These are phyloP conservation scores for Haplographium delicatum DNA, from an alignment of 495 filamentous ascomycete species.

Conservation along the genomic window DNA sequence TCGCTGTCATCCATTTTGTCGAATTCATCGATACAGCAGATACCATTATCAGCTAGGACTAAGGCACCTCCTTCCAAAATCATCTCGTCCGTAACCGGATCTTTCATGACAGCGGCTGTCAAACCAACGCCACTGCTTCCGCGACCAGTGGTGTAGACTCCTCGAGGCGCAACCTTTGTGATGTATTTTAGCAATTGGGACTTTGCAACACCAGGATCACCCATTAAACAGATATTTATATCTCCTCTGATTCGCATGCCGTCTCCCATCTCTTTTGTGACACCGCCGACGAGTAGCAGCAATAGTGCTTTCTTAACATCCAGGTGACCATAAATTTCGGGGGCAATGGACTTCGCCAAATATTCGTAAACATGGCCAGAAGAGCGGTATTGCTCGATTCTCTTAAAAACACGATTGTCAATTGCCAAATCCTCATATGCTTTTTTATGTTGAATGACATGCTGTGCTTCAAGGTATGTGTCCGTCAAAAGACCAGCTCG, in stretches of 20 bases:
- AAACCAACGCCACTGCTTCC: slow-evolving; percentile 95
- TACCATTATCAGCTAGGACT: slow-evolving; percentile 94
- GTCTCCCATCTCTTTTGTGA: slow-evolving; percentile 95
- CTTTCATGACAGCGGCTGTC: slow-evolving; percentile 96
- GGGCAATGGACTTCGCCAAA: slow-evolving; percentile 89
- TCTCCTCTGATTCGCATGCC: slow-evolving; percentile 98
- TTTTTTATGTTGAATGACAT: slow-evolving; percentile 94
- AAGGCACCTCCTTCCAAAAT: slow-evolving; percentile 94
- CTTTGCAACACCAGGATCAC: slow-evolving; percentile 98
- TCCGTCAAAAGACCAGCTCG: slow-evolving; percentile 91
- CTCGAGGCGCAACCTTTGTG: slow-evolving; percentile 92
- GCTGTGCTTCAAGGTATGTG: slow-evolving; percentile 92
- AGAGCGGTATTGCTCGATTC: slow-evolving; percentile 74
- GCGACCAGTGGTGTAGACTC: slow-evolving; percentile 95
- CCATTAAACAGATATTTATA: slow-evolving; percentile 98
- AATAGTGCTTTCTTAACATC: slow-evolving; percentile 98
- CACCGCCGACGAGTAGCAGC: slow-evolving; percentile 89
- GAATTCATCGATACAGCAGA: slow-evolving; percentile 99
- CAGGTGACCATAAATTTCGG: slow-evolving; percentile 92
- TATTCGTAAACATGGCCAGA: slow-evolving; percentile 92
- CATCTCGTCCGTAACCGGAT: slow-evolving; percentile 98
- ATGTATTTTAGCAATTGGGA: slow-evolving; percentile 98
- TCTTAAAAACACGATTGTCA: slow-evolving; percentile 67
- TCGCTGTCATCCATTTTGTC: slow-evolving; percentile 99
- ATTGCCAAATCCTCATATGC: slow-evolving; percentile 81